phyloP scores from a whole-genome alignment of 2,329 filamentous ascomycete genomes.

The Penicillium carneum region DNA sequence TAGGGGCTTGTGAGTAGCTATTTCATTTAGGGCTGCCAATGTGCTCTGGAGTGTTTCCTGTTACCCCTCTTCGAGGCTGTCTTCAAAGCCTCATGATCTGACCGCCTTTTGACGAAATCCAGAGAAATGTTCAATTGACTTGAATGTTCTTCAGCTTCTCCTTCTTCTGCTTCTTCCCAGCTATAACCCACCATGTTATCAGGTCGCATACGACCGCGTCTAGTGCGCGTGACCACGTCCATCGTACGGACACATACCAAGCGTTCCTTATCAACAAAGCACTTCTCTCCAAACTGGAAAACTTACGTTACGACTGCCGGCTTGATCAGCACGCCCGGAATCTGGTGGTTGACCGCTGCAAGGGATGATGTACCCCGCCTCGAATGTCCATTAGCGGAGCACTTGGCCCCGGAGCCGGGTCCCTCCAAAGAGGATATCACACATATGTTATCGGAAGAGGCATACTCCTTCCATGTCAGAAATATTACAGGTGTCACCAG shows the following conservation, averaged over 20 bases:
- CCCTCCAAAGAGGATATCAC: slow-evolving; percentile 35
- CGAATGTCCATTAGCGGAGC: slow-evolving; percentile 22
- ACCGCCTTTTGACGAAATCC: slow-evolving; percentile 3
- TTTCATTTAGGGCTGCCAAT: background rate
- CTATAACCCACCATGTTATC: slow-evolving; percentile 7
- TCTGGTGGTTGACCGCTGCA: slow-evolving; percentile 32
- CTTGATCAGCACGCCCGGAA: slow-evolving; percentile 23
- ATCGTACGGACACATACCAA: slow-evolving; percentile 16
- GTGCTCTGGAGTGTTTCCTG: background rate
- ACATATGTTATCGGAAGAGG: slow-evolving; percentile 31
- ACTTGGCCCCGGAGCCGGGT: slow-evolving; percentile 18
- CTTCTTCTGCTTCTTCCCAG: background rate
- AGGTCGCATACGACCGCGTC: slow-evolving; percentile 8
- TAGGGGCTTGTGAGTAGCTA: background rate
- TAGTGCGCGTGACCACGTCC: slow-evolving; percentile 15
- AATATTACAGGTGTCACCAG: slow-evolving; percentile 31
- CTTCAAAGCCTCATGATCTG: background rate
- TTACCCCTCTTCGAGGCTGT: background rate
- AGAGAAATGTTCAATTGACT: background rate
- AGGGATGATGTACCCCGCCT: slow-evolving; percentile 30
- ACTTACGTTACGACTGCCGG: slow-evolving; percentile 25
- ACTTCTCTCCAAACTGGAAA: slow-evolving; percentile 16
- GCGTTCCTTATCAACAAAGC: slow-evolving; percentile 23
- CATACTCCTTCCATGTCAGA: slow-evolving; percentile 34
- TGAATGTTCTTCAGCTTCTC: background rate